Evolutionary conservation across 1,284 basidiomycete species (phyloP).

Genomic region (Rhodotorula glutinis): DNA sequence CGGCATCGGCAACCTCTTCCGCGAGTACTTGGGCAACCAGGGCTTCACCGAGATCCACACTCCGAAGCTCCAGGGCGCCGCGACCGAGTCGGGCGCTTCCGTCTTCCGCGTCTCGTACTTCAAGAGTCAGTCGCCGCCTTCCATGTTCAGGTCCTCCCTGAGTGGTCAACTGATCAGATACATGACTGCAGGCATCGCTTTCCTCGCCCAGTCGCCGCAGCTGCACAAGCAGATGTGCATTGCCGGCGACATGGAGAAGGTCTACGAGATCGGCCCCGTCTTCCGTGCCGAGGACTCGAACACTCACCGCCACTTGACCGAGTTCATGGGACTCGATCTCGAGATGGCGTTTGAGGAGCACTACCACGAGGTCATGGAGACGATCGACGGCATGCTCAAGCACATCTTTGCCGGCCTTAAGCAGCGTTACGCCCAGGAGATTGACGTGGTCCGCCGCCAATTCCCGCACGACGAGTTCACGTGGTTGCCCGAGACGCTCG

Average conservation of each 20-base stretch:
- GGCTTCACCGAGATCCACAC: constrained; percentile 94
- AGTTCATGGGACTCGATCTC: constrained; percentile 97
- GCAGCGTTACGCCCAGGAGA: constrained; percentile 72
- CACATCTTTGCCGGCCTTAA: constrained; percentile 78
- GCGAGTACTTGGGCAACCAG: constrained; percentile 70
- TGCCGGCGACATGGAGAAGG: constrained; percentile 94
- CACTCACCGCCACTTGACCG: constrained; percentile 96
- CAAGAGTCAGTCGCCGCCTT: constrained; percentile 63
- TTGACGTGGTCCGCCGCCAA: constrained; percentile 75
- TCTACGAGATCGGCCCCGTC: constrained; percentile 93
- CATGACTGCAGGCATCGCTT: constrained; percentile 67
- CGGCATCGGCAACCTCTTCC: constrained; percentile 83
- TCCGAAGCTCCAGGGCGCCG: constrained; percentile 94
- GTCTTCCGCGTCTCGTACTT: constrained; percentile 99
- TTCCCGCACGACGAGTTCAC: constrained; percentile 69
- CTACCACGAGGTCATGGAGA: constrained; percentile 90
- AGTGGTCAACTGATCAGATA: no score
- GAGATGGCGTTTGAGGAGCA: constrained; percentile 99
- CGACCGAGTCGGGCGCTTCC: constrained; percentile 92
- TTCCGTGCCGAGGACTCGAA: constrained; percentile 99
- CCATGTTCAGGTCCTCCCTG: no score
- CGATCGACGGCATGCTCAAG: constrained; percentile 78
- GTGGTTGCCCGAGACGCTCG: constrained; percentile 50
- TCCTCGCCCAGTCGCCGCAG: constrained; percentile 94
- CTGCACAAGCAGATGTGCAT: constrained; percentile 99